A percentile compares a stretch with the other conserved stretches of the same genome.
These are phyloP conservation scores for Pogostemon cablin DNA, from an alignment of 257 asterid species.

Conservation along the genomic window DNA sequence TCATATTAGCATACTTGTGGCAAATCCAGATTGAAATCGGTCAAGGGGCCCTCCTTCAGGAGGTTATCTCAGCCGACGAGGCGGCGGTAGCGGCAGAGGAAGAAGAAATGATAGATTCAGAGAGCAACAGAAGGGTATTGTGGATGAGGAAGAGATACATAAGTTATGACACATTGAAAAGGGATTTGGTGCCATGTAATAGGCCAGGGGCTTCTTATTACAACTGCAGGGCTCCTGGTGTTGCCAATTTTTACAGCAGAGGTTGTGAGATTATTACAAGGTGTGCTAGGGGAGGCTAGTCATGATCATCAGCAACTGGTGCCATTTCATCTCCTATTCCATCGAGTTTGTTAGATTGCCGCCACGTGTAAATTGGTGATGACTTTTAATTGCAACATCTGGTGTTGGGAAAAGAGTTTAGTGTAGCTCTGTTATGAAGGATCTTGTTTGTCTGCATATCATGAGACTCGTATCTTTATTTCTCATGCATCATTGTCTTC, in stretches of 20 bases:
- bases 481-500: no score
- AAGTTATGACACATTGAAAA: conserved; percentile 62
- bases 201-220: conserved; percentile 74
- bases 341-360: no score
- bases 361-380: no score
- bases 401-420: no score
- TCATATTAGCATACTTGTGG: conserved; percentile 34
- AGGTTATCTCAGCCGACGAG: conserved; percentile 35
- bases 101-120: conserved; percentile 48
- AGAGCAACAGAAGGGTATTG: conserved; percentile 52
- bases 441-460: no score
- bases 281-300: conserved; percentile 54
- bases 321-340: no score
- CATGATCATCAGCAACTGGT: neutral
- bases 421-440: no score
- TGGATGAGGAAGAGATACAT: conserved; percentile 52
- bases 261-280: conserved; percentile 77
- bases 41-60: conserved; percentile 40
- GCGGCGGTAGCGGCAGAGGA: conserved; percentile 38
- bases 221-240: conserved; percentile 50
- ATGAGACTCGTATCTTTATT: no score
- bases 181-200: conserved; percentile 71
- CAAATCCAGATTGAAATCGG: conserved; percentile 34
- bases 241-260: conserved; percentile 56
- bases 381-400: no score